Conservation (phyloP, 2,329 filamentous ascomycete species). For the Monosporascus sp. region DNA sequence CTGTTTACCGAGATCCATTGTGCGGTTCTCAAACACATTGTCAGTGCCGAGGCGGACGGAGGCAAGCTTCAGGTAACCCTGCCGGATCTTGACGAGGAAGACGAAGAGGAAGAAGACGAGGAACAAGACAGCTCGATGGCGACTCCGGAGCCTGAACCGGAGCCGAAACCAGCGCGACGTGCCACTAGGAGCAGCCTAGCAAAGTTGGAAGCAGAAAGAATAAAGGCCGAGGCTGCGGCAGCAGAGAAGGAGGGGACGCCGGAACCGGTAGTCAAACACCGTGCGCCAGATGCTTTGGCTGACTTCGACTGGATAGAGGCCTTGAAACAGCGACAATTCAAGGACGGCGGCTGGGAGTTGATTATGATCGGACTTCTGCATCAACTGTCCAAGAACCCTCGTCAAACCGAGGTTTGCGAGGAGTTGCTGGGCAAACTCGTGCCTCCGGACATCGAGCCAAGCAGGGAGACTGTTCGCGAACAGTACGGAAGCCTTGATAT, state of each 20-base stretch:
- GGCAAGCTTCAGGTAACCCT: constrained; percentile 76
- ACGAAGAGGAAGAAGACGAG: constrained; percentile 58
- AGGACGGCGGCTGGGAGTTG: constrained; percentile 83
- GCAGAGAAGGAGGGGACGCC: constrained; percentile 43
- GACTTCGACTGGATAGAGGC: constrained; percentile 81
- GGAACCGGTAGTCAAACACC: constrained; percentile 51
- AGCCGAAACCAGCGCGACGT: constrained; percentile 59
- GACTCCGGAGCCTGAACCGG: constrained; percentile 65
- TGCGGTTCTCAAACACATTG: constrained; percentile 79
- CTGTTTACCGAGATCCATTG: constrained; percentile 90
- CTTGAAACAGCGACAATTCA: constrained; percentile 76
- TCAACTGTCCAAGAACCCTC: constrained; percentile 73
- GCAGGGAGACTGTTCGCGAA: constrained; percentile 63
- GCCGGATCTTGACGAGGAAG: constrained; percentile 68
- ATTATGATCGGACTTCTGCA: constrained; percentile 84
- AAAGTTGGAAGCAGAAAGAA: constrained; percentile 68
- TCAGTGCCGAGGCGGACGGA: constrained; percentile 67
- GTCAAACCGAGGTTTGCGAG: constrained; percentile 68
- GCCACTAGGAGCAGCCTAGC: constrained; percentile 83
- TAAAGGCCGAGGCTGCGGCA: constrained; percentile 55
- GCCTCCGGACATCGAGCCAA: constrained; percentile 70
- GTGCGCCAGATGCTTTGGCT: constrained; percentile 69
- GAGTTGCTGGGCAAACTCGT: constrained; percentile 76
- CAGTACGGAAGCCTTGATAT: constrained; percentile 75
- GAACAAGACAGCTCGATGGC: constrained; percentile 47